Percentiles rank a stretch among this genome's conserved stretches.
Evolutionary conservation across 1,284 basidiomycete species (phyloP).

Genomic region (Gomphus bonarii): DNA sequence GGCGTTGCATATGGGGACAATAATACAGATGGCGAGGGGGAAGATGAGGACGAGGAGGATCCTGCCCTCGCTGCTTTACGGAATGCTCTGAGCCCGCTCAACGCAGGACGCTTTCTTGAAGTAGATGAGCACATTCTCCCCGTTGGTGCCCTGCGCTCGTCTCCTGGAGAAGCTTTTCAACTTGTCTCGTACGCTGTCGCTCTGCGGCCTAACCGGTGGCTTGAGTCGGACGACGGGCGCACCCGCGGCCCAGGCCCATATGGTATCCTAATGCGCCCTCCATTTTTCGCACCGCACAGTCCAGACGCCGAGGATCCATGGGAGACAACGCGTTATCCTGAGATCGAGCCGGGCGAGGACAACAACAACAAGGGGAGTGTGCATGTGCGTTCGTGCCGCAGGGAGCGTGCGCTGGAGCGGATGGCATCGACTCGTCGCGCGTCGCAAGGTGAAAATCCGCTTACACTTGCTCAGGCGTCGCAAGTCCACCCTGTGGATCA

Average conservation of each 20-base stretch:
- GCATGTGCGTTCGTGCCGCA: slow-evolving; percentile 4
- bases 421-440: background rate
- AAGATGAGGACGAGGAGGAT: slow-evolving; percentile 10
- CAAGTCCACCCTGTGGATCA: background rate
- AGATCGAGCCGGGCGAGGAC: background rate
- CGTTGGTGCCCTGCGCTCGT: slow-evolving; percentile 13
- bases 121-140: slow-evolving; percentile 17
- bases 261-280: background rate
- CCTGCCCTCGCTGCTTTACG: slow-evolving; percentile 13
- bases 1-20: slow-evolving; percentile 13
- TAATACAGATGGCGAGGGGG: slow-evolving; percentile 9
- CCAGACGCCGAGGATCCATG: background rate
- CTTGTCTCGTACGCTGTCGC: slow-evolving; percentile 13
- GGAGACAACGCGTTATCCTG: slow-evolving; percentile 9
- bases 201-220: slow-evolving; percentile 13
- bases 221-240: slow-evolving; percentile 2
- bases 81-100: slow-evolving; percentile 12
- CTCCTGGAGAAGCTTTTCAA: slow-evolving; percentile 15
- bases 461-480: background rate
- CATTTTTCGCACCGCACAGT: background rate
- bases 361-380: background rate
- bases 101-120: slow-evolving; percentile 13
- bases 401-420: slow-evolving; percentile 6
- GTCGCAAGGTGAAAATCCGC: background rate
- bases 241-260: slow-evolving; percentile 2